Conservation (phyloP, 371 early-diverging fungal genomes). For the Mortierella sp. region DNA sequence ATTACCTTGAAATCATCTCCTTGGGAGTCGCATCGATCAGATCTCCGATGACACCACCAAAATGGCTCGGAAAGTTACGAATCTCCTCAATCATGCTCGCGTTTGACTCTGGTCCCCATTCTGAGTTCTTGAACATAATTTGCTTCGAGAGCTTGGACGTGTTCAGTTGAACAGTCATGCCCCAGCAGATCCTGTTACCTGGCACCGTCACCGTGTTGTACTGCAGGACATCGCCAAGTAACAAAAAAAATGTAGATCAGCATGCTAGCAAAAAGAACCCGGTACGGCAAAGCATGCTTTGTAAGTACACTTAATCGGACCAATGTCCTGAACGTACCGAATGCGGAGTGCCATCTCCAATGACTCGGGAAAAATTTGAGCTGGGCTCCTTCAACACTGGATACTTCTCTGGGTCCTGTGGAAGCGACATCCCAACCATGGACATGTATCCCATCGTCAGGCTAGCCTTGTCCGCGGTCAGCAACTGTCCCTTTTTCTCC, state of each 20-base stretch:
- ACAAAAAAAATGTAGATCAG: not conserved
- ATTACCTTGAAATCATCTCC: constrained; percentile 16
- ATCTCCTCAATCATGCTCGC: constrained; percentile 16
- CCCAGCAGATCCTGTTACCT: not conserved
- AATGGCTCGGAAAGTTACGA: not conserved
- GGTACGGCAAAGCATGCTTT: not conserved
- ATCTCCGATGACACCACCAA: constrained; percentile 20
- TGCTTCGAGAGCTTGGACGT: not conserved
- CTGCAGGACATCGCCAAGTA: not conserved
- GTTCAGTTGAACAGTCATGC: not conserved
- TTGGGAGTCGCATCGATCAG: constrained; percentile 29
- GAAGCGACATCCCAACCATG: constrained; percentile 42
- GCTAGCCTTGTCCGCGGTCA: constrained; percentile 4
- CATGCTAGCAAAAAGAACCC: not conserved
- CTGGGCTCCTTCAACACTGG: constrained; percentile 12
- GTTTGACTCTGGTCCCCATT: constrained; percentile 11
- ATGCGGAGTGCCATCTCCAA: constrained; percentile 11
- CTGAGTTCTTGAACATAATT: not conserved
- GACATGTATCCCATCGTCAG: constrained; percentile 26
- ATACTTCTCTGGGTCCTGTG: constrained; percentile 24
- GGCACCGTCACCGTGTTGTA: constrained; percentile 7
- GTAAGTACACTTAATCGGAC: not conserved
- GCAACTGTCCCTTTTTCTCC: constrained; percentile 14
- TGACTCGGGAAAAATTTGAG: not conserved
- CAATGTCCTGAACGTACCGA: constrained; percentile 13